Evolutionary conservation across 768 basidiomycete species (phyloP).

Genomic region (Podaxis sp.): DNA sequence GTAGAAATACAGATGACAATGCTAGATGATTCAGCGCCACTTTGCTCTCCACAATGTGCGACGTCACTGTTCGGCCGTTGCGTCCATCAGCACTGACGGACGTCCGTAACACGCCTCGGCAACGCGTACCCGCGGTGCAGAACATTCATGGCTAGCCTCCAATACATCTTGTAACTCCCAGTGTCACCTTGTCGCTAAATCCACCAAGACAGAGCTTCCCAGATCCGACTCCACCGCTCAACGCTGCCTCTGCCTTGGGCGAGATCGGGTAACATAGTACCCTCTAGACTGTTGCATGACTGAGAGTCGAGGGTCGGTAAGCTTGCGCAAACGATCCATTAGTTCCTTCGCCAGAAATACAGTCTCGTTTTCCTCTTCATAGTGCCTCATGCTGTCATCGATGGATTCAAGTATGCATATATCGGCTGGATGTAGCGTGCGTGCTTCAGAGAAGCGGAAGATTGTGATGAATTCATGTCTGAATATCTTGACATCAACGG

Average conservation of each 20-base stretch:
- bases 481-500: slow-evolving; percentile 50
- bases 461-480: slow-evolving; percentile 63
- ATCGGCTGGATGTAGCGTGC: slow-evolving; percentile 44
- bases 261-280: slow-evolving; percentile 7
- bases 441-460: slow-evolving; percentile 47
- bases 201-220: background rate
- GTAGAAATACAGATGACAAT: slow-evolving; percentile 26
- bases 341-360: slow-evolving; percentile 55
- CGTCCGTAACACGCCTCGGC: background rate
- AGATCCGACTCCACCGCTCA: slow-evolving; percentile 10
- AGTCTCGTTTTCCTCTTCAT: slow-evolving; percentile 55
- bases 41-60: background rate
- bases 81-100: background rate
- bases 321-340: slow-evolving; percentile 38
- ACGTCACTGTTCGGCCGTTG: background rate
- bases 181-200: background rate
- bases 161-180: background rate
- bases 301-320: slow-evolving; percentile 27
- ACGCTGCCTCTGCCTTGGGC: slow-evolving; percentile 19
- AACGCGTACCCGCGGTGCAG: background rate
- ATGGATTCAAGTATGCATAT: slow-evolving; percentile 50
- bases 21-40: background rate
- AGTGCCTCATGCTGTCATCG: slow-evolving; percentile 40
- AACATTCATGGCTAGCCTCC: background rate
- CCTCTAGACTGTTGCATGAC: slow-evolving; percentile 17